Percentiles rank a stretch among this genome's conserved stretches.
Conservation (phyloP, 768 basidiomycete genomes). For the Russula sp. region DNA sequence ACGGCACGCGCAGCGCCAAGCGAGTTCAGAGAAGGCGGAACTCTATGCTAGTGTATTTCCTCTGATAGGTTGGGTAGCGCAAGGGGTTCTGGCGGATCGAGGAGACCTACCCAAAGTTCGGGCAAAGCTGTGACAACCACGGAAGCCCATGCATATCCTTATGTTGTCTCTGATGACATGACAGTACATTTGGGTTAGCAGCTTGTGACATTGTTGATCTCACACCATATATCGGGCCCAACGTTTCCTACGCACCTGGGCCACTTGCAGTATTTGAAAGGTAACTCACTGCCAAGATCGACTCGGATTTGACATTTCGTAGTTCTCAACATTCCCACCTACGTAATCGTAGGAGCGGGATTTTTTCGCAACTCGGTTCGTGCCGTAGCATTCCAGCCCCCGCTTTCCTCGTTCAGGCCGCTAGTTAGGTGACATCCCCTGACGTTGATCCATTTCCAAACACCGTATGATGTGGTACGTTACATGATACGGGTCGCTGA, state of each 20-base stretch:
- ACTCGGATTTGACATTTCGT: too few relatives aligned
- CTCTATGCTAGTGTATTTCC: conserved; percentile 45
- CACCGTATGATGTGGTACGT: not conserved
- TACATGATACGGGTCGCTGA: not conserved
- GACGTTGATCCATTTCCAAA: not conserved
- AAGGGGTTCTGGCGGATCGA: conserved; percentile 49
- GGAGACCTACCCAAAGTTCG: conserved; percentile 32
- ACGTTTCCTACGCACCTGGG: too few relatives aligned
- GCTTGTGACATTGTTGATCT: too few relatives aligned
- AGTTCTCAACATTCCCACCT: too few relatives aligned
- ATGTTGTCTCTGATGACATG: not conserved
- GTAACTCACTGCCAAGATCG: too few relatives aligned
- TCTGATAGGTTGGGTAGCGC: conserved; percentile 59
- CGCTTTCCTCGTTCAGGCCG: too few relatives aligned
- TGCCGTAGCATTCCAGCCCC: too few relatives aligned
- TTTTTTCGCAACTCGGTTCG: too few relatives aligned
- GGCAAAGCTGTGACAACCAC: conserved; percentile 28
- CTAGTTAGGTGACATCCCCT: too few relatives aligned
- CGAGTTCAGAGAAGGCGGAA: conserved; percentile 75
- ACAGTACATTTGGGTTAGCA: not conserved
- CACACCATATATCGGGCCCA: too few relatives aligned
- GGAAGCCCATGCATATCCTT: not conserved
- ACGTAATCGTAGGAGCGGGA: too few relatives aligned
- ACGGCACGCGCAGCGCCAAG: conserved; percentile 76
- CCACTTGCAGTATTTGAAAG: too few relatives aligned